Evolutionary conservation across 805 yeast species (phyloP), one percentile per base, ranked within the genome.

Genomic region (Candida broadrunensis): DNA sequence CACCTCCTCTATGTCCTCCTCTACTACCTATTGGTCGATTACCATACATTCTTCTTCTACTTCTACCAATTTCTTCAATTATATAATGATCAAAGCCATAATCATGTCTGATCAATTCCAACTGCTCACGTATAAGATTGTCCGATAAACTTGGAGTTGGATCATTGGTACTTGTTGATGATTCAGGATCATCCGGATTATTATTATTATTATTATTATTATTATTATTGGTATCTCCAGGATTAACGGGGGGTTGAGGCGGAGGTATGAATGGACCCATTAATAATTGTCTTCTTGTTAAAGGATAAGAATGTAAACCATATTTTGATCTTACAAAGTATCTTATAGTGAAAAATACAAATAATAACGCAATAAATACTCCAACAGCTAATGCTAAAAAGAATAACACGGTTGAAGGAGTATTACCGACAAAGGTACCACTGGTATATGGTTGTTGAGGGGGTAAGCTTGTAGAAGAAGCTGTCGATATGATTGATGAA

Each of bases 371-470:
- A 30, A 81, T 79, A 17, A 73, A 52, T 11, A 80, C 73, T 3
- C 86, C 87, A 12, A 80, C 77, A 1, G 82, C 76, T 26, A 82
- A 66, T 1, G 87, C 85, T 11, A 82, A 60, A 58, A 80, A 79
- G 58, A 82, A 82, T 23, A 82, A 61, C 26, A 80, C 79, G 1
- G 85, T 79, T 1, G 85, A 77, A 1, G 86, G 85, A 26, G 75
- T 67, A 49, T 70, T 74, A 4, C 73, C 73, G 9, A 67, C 70
- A 43, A 67, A 67, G 3, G 45, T 21, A 5, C 29, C 29, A 26
- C 29, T 13, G 9, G 9, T 9, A 21, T 9, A 6, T 7, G 9
- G 9, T 7, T 9, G 9, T 7, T 21, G 6, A 7, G 9, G 9
- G 6, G 24, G 24, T 7, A 6, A 7, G 6, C 24, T 9, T 7